Evolutionary conservation across 192 early-diverging fungal genomes (phyloP), one percentile per base, ranked within the genome.

Genomic region (Entomortierella parvispora): DNA sequence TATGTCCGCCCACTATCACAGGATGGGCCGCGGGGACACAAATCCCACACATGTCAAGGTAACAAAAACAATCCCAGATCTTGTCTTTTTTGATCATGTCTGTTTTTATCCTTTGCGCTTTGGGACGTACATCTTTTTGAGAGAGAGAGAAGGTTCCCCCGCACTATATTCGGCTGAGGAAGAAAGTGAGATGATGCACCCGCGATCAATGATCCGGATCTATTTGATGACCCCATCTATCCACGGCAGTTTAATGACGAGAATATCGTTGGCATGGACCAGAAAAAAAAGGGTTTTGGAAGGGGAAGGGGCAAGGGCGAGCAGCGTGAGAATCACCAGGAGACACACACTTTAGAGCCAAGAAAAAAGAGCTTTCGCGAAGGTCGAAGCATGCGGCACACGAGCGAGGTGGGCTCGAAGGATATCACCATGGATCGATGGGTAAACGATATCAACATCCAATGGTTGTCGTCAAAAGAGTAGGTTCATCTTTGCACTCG

Each of bases 21-120:
- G 65, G 65, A 2, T 77, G 74, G 74, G 74, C 74, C 20, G 74
- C 54, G 8, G 74, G 74, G 5, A 45, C 62, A 32, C 65, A 76
- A 31, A 56, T 47, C 20, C 59, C 52, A 28, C 58, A 68, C 45
- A 49, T 68, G 31, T 25, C 65, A 47, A 55, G 74, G 74, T 77
- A 68, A 64, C 46, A n/a, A n/a, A n/a, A n/a, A n/a, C n/a, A n/a
- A n/a, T n/a, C n/a, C n/a, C n/a, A n/a, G n/a, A n/a, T n/a, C 32
- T 47, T 61, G 49, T 32, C 18, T 26, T 23, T 25, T 48, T 58
- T 50, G 23, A 15, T 65, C 22, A 22, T 46, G 22, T 49, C 31
- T 46, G 34, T 7, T 22, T 40, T 57, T 23, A 20, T 37, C 33
- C 34, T 57, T 40, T 10, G 14, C 28, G 28, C 52, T 2, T 23